Evolutionary conservation across 495 filamentous ascomycete genomes (phyloP).

Genomic region (Penicillium canariense): DNA sequence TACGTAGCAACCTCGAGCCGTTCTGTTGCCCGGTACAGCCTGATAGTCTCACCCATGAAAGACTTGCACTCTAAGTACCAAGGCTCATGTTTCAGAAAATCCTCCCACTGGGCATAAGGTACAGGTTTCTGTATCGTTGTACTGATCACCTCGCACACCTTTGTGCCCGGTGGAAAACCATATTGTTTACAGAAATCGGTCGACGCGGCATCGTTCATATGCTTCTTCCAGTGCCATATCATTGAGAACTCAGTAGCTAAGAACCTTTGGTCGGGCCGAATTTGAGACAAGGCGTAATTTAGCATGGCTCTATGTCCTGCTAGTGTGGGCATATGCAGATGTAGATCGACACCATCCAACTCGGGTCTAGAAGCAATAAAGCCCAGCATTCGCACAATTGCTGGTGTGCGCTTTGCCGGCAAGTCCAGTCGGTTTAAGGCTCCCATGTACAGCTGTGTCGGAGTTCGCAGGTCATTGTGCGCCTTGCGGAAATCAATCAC

Average conservation of each 20-base stretch:
- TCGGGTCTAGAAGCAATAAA: constrained; percentile 11
- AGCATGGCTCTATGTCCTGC: constrained; percentile 10
- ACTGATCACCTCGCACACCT: constrained; percentile 8
- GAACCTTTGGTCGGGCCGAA: constrained; percentile 15
- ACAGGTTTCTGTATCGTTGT: constrained; percentile 3
- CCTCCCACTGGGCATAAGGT: constrained; percentile 8
- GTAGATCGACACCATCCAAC: constrained; percentile 13
- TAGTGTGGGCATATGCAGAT: constrained; percentile 9
- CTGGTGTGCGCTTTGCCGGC: constrained; percentile 8
- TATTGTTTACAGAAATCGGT: constrained; percentile 5
- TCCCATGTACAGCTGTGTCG: constrained; percentile 13
- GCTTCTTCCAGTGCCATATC: constrained; percentile 15
- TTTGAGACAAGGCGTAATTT: constrained; percentile 3
- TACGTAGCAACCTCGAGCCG: constrained; percentile 12
- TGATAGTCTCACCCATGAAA: constrained; percentile 10
- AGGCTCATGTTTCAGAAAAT: constrained; percentile 2
- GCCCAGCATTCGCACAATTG: constrained; percentile 5
- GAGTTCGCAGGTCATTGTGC: not conserved
- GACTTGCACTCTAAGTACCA: constrained; percentile 9
- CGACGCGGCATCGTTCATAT: constrained; percentile 1
- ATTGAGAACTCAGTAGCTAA: constrained; percentile 15
- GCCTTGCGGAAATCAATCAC: constrained; percentile 4
- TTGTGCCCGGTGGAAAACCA: not conserved
- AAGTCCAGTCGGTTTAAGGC: constrained; percentile 15
- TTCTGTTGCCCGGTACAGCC: constrained; percentile 7